Conservation (phyloP, 2,329 filamentous ascomycete genomes). For the Ophiocordyceps unilateralis region DNA sequence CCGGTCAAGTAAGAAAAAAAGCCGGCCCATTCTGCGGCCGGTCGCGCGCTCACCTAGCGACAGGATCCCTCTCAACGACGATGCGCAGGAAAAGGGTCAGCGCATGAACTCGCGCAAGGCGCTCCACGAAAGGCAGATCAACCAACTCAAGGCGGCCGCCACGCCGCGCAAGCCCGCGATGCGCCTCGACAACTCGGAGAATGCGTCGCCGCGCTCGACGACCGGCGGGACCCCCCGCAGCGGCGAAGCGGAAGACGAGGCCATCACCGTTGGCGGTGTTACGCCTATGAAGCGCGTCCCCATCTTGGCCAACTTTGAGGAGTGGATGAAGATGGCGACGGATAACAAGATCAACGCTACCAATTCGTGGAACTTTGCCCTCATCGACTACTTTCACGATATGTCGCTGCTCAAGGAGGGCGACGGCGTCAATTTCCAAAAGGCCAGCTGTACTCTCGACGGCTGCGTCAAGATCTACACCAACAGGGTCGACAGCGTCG, state of each 20-base stretch:
- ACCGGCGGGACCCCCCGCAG: too few relatives aligned
- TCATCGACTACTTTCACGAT: conserved; percentile 98
- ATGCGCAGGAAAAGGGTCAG: conserved; percentile 77
- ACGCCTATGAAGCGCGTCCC: conserved; percentile 95
- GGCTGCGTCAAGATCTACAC: conserved; percentile 99
- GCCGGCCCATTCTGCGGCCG: not conserved
- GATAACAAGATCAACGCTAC: conserved; percentile 98
- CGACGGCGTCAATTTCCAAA: conserved; percentile 95
- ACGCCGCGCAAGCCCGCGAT: conserved; percentile 47
- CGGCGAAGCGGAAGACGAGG: not conserved
- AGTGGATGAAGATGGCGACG: conserved; percentile 99
- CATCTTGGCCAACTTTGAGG: conserved; percentile 93
- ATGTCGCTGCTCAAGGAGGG: conserved; percentile 96
- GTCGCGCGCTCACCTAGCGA: not conserved
- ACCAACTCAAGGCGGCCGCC: conserved; percentile 61
- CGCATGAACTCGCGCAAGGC: conserved; percentile 77
- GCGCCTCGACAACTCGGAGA: conserved; percentile 40
- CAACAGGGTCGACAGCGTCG: conserved; percentile 92
- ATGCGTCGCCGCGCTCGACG: conserved; percentile 24
- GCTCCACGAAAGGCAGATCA: conserved; percentile 78
- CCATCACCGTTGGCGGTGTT: conserved; percentile 49
- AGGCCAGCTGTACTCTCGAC: conserved; percentile 91
- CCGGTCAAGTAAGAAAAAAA: conserved; percentile 31
- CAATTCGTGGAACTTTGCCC: conserved; percentile 99
- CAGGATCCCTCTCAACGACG: conserved; percentile 92